Conservation (phyloP, 2,329 filamentous ascomycete genomes). For the Scedosporium aurantiacum region DNA sequence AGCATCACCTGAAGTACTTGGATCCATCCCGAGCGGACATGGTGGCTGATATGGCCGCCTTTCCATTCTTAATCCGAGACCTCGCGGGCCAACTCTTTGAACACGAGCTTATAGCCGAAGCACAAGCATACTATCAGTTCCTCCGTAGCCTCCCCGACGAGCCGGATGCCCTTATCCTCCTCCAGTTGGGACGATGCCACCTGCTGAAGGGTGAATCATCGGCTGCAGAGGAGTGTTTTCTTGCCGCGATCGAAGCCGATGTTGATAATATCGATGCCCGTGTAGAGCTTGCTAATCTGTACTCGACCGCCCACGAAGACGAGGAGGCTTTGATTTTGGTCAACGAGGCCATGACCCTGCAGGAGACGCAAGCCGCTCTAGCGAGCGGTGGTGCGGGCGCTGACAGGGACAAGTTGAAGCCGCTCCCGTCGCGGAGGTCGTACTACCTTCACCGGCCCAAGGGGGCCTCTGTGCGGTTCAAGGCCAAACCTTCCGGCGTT, state of each 20-base stretch:
- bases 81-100: slow-evolving; percentile 37
- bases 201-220: slow-evolving; percentile 49
- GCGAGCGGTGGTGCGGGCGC: slow-evolving; percentile 9
- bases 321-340: slow-evolving; percentile 69
- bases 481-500: slow-evolving; percentile 7
- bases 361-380: slow-evolving; percentile 21
- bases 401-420: slow-evolving; percentile 11
- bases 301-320: slow-evolving; percentile 61
- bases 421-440: not conserved
- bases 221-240: slow-evolving; percentile 67
- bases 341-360: slow-evolving; percentile 61
- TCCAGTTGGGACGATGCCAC: slow-evolving; percentile 58
- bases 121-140: slow-evolving; percentile 45
- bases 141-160: slow-evolving; percentile 37
- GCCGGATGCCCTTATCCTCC: slow-evolving; percentile 39
- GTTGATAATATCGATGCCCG: slow-evolving; percentile 64
- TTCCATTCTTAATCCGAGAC: slow-evolving; percentile 71
- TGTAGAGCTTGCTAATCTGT: slow-evolving; percentile 71
- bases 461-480: not conserved
- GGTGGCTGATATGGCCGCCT: slow-evolving; percentile 30
- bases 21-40: not conserved
- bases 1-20: slow-evolving; percentile 4
- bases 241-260: slow-evolving; percentile 62
- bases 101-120: slow-evolving; percentile 23
- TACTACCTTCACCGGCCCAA: not conserved